Evolutionary conservation across 805 yeast genomes (phyloP), one percentile per base, ranked within the genome.

Genomic region (Sugiyamaella qingdaonensis): DNA sequence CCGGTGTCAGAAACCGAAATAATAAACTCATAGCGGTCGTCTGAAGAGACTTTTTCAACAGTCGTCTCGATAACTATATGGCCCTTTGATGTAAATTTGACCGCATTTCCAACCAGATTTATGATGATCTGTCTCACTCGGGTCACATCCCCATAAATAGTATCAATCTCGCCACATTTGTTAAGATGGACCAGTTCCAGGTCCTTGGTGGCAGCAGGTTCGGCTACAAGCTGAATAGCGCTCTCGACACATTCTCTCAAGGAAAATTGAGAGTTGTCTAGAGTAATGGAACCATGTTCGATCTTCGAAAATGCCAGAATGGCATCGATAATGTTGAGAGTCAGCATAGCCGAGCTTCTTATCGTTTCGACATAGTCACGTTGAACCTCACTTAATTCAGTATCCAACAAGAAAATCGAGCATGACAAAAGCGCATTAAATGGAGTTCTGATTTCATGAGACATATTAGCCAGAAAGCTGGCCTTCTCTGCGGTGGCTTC

Each of bases 391-490:
- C 64, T 70, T 53, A 78, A 64, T 2, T 68, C 70, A 0, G 83
- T 78, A 54, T 78, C 81, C 49, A 78, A 64, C 31, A 60, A 49
- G 54, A 60, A 60, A 34, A 60, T 60, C 9, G 63, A 56, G 33
- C 64, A 60, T 19, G 64, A 60, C 52, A 79, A 66, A 56, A 78
- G 74, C 2, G 78, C 73, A 59, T 79, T 79, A 64, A 78, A 78
- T 0, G 83, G 83, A 1, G 83, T 78, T 48, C 83, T 66, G 47
- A 78, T 78, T 57, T 78, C 83, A 58, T 78, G 83, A 1, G 82
- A 78, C 83, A 78, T 78, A 56, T 78, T 79, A 7, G 76, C 76
- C 53, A 78, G 61, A 60, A 78, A 78, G 49, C 78, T 77, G 2
- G 82, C 79, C 64, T 78, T 78, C 60, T 77, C 80, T 4, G 78